Conservation (phyloP, 768 basidiomycete genomes). For the Xerocomus spinulosus region DNA sequence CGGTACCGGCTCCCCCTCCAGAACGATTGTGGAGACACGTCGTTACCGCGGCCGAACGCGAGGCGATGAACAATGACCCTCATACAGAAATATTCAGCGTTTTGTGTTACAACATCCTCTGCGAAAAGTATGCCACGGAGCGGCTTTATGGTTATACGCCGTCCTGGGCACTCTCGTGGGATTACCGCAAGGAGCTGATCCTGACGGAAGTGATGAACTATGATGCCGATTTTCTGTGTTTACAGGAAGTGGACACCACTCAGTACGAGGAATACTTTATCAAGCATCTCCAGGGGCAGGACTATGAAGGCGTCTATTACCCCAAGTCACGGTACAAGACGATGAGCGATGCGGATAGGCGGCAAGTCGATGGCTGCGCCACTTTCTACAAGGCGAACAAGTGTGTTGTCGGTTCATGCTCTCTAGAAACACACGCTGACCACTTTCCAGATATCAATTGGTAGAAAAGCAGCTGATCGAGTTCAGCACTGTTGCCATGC, state of each 20-base stretch:
- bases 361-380: slow-evolving; percentile 93
- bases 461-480: slow-evolving; percentile 93
- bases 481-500: slow-evolving; percentile 89
- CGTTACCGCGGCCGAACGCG: slow-evolving; percentile 53
- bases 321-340: slow-evolving; percentile 92
- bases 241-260: slow-evolving; percentile 92
- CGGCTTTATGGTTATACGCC: slow-evolving; percentile 95
- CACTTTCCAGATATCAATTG: slow-evolving; percentile 67
- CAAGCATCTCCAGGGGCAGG: slow-evolving; percentile 63
- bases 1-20: slow-evolving; percentile 75
- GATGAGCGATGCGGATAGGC: slow-evolving; percentile 82
- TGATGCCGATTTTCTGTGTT: slow-evolving; percentile 84
- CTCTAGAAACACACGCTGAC: slow-evolving; percentile 1
- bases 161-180: slow-evolving; percentile 94
- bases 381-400: slow-evolving; percentile 89
- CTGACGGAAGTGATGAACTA: slow-evolving; percentile 77
- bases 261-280: slow-evolving; percentile 91
- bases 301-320: slow-evolving; percentile 89
- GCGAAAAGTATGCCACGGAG: slow-evolving; percentile 84
- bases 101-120: slow-evolving; percentile 92
- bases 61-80: slow-evolving; percentile 56
- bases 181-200: slow-evolving; percentile 86
- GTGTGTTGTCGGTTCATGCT: slow-evolving; percentile 44
- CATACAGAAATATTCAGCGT: slow-evolving; percentile 73
- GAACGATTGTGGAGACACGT: slow-evolving; percentile 73